Base-by-base conservation (phyloP, 345 rosid genomes). In the Euphorbia lathyris region DNA sequence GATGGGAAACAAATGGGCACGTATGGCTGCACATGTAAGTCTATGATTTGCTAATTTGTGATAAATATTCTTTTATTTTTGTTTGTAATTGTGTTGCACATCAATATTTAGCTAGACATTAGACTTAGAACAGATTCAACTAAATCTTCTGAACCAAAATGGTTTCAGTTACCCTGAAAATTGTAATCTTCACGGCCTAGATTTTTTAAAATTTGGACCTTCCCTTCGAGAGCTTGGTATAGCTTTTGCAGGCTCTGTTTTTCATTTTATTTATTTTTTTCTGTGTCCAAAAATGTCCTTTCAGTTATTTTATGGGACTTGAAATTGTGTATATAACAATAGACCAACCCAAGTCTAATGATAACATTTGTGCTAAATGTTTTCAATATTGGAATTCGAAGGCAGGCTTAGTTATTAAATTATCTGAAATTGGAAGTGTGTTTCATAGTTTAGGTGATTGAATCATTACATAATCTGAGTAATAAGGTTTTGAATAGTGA, bases 1-100 rank as follows among this genome's bases (percentile, higher is more conserved):
- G 80, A 85, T 95, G 90, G 99, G 99, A 70, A 95, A 95, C 85
- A 94, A 94, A 81, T 94, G 98, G 98, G 97, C 98, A 40, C 93
- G 85, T 70, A 94, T 94, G 91, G 97, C 99, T 74, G 96, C 96
- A 67, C 90, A 88, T 81, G 99, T 95, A 92, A 85, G 88, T 74
- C 12, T 74, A 57, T 40, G 14, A n/a, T 62, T 69, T 67, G 22
- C 9, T 34, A 40, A 7, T 53, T 48, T 32, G 9, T 63, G 8
- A 27, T 55, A 9, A n/a, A 7, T 43, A 4, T 3, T 4, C 22
- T 2, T 10, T 1, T 3, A 22, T 13, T 52, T 66, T n/a, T 51
- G 4, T 53, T 50, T 58, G 26, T 9, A 32, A 42, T 9, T 60
- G 12, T 43, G 22, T 53, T 22, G 42, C 42, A 29, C 12, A 29